These are phyloP conservation scores for Penicillium bialowiezense DNA, from an alignment of 495 filamentous ascomycete species.

Conservation along the genomic window DNA sequence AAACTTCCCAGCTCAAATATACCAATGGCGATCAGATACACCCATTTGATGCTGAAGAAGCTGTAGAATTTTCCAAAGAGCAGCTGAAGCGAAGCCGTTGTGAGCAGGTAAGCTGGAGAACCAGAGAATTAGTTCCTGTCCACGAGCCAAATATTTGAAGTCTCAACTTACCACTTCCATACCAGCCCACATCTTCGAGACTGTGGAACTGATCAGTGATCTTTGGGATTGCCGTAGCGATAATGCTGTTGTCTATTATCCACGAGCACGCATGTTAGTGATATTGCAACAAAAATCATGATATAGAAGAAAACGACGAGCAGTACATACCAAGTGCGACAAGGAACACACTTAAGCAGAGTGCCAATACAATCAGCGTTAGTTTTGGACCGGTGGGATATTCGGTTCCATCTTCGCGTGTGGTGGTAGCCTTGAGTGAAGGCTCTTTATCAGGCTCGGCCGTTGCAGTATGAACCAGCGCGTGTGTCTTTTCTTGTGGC, in stretches of 20 bases:
- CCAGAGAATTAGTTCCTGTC: constrained; percentile 12
- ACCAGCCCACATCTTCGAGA: constrained; percentile 45
- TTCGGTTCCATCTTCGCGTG: neutral
- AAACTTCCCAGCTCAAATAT: constrained; percentile 73
- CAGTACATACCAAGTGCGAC: neutral
- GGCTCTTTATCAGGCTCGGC: neutral
- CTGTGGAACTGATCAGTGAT: constrained; percentile 45
- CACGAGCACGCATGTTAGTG: constrained; percentile 1
- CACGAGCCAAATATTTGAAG: constrained; percentile 11
- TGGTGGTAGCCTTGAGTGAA: neutral
- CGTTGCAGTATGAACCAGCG: neutral
- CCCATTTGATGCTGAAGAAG: constrained; percentile 58
- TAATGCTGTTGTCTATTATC: constrained; percentile 52
- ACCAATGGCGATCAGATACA: constrained; percentile 60
- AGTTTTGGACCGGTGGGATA: neutral
- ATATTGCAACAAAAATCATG: neutral
- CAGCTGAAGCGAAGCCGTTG: constrained; percentile 56
- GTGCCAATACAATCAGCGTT: neutral
- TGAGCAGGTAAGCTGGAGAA: constrained; percentile 48
- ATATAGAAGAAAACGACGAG: neutral
- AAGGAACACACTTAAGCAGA: neutral
- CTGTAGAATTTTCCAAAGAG: constrained; percentile 41
- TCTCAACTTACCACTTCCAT: constrained; percentile 25
- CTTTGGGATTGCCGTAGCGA: constrained; percentile 40
- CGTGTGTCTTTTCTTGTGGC: neutral